Evolutionary conservation across 805 yeast genomes (phyloP), one percentile per base, ranked within the genome.

Genomic region (Ogataea nitratoaversa): DNA sequence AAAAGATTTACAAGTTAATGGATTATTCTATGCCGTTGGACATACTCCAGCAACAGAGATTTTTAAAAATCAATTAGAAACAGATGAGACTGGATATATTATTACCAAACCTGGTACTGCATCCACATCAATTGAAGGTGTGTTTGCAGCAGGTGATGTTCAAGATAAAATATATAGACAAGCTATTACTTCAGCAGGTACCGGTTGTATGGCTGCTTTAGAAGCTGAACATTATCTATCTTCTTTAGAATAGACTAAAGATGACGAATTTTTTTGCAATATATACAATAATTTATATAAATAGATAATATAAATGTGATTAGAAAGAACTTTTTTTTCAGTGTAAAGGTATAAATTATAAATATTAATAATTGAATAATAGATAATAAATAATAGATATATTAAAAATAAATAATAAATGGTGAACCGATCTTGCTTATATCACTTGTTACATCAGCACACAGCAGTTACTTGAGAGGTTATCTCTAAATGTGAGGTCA

Each of bases 161-260:
- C 99, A 93, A 70, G 99, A 93, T 69, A 83, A 87, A 66, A 79
- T 78, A 63, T 93, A 91, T 70, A 87, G 99, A 80, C 99, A 93
- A 73, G 99, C 99, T 43, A 88, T 93, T 61, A 93, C 99, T 31
- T 89, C 97, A 64, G 99, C 99, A n/a, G 99, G 99, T 60, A 77
- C 96, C 48, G 99, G 99, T 49, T 93, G 99, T 76, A 91, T 90
- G 97, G 99, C 99, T 57, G 99, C 95, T 45, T 76, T 93, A 47
- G 98, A 93, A 58, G 87, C 91, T 59, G 97, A 90, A 71, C 83
- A 79, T 64, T 84, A 74, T 65, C 63, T 90, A 47, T 69, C 91
- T 34, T 41, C 61, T 32, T 49, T 51, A 38, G 95, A 85, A 52
- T 46, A 43, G 34, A 32, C 22, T 25, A 13, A n/a, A 18, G 17